Evolutionary conservation across 176 grass and related monocot species (phyloP), one percentile per base, ranked within the genome.

Genomic region (Triticum timopheevii): DNA sequence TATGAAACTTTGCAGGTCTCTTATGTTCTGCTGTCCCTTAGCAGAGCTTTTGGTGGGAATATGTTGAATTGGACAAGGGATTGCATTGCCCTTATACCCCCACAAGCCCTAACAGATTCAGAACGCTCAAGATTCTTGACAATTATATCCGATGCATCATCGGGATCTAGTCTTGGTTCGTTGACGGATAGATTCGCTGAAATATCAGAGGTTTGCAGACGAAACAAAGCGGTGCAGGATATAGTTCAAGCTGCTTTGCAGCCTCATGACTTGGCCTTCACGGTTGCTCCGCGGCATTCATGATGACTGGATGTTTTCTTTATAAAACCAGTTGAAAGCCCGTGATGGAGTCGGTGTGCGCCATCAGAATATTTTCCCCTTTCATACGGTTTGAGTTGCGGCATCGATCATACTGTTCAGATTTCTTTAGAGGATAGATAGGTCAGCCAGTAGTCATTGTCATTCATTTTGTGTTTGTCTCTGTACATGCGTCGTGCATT

Each of bases 201-300:
- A 83, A 88, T 99, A 69, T 99, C 97, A 75, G 94, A 94, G 69
- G 97, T 99, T 76, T 96, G 97, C 85, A 87, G 90, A 64, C 84
- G 97, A 73, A 99, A 94, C 78, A 89, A 88, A 78, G 86, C 92
- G 2, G 94, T 99, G 58, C 97, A 99, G 84, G 97, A 96, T 54
- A 87, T 99, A 7, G 97, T 97, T 75, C 94, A 99, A 83, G 91
- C 87, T 83, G 92, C 94, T 87, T 88, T 99, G 78, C 92, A 87
- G 84, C 97, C 97, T 80, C 97, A 93, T 45, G 97, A 99, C 44
- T 83, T 92, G 50, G 87, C 78, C 67, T 93, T 99, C 31, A 80
- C 73, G 8, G 40, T 82, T 24, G 88, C 73, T 65, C 64, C 89
- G 6, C 92, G 68, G 58, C 80, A 50, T 42, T 65, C 24, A 30